Conservation (phyloP, 2,329 filamentous ascomycete species). For the Hypoxylon sp. region DNA sequence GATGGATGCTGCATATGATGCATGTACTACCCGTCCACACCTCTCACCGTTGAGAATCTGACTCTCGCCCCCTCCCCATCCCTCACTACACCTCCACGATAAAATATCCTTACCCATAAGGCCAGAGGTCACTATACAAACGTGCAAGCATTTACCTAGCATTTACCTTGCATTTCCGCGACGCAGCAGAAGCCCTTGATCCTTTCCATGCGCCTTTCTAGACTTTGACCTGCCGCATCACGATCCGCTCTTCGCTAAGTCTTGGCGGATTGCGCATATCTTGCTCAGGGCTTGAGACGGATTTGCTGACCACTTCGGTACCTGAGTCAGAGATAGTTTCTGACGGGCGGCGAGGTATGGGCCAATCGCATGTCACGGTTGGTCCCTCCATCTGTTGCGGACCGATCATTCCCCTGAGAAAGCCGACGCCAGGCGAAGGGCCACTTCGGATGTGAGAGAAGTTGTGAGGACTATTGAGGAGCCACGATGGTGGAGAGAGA, state of each 20-base stretch:
- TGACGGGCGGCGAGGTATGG: constrained; percentile 22
- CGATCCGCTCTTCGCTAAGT: constrained; percentile 29
- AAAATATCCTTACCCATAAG: constrained; percentile 52
- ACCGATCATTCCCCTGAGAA: constrained; percentile 26
- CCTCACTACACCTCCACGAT: constrained; percentile 44
- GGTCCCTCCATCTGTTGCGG: constrained; percentile 13
- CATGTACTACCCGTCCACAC: constrained; percentile 42
- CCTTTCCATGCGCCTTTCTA: constrained; percentile 31
- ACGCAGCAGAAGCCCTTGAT: constrained; percentile 33
- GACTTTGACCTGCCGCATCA: constrained; percentile 24
- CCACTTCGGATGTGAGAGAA: constrained; percentile 35
- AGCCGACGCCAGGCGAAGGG: constrained; percentile 42
- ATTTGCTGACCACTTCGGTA: constrained; percentile 29
- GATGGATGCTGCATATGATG: constrained; percentile 42
- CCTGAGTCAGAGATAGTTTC: constrained; percentile 33
- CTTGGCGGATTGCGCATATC: constrained; percentile 20
- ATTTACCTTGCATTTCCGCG: constrained; percentile 37
- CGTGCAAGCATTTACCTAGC: constrained; percentile 34
- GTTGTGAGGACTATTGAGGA: constrained; percentile 4
- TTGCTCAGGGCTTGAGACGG: constrained; percentile 11
- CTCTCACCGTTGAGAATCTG: constrained; percentile 43
- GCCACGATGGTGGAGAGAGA: constrained; percentile 22
- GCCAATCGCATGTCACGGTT: constrained; percentile 30
- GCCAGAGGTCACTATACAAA: constrained; percentile 49
- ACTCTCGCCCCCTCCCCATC: constrained; percentile 38